Base-by-base conservation (phyloP, 2,329 filamentous ascomycete genomes). In the Keithomyces neogunnii region DNA sequence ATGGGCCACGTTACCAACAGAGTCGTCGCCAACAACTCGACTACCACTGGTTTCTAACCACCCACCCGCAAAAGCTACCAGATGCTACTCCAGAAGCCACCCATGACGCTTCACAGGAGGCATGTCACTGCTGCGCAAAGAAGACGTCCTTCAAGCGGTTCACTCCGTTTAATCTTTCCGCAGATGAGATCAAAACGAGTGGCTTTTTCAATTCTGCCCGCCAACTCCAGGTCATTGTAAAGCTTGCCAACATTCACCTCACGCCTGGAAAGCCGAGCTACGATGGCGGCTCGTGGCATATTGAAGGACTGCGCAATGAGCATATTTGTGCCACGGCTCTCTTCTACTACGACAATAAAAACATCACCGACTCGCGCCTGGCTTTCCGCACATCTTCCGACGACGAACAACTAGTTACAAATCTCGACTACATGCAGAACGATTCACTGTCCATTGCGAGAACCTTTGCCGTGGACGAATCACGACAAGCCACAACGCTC, bases 161-260 rank as follows among this genome's bases (percentile, higher is more conserved):
- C 28, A 29, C 19, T 40, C 9, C 11, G 33, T 40, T 40, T 19
- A 40, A n/a, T 6, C 1, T 40, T n/a, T 13, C 38, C 11, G 13
- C 1, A 5, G 1, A 62, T 62, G 5, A 51, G 30, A 26, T 50
- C 48, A 45, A 36, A 30, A 13, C 48, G 1, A 48, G 54, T 1
- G 59, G 59, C 1, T 72, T 68, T 55, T 65, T 66, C 45, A 38
- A 60, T 3, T 57, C 56, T 29, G 53, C 55, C 2, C 51, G 60
- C 6, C 65, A 64, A 3, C 64, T 86, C 0, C 84, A 87, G 53
- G 69, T 86, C 39, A 80, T 86, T 50, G 74, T 84, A 49, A 85
- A 85, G 62, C 66, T 87, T 8, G 73, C 79, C 11, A 81, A 77
- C 45, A 79, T 86, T 44, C 72, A 83, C 30, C 70, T 86, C 1